A percentile compares a stretch with the other conserved stretches of the same genome.
phyloP scores from a whole-genome alignment of 306 rosid genomes.

The Acacia crassicarpa region DNA sequence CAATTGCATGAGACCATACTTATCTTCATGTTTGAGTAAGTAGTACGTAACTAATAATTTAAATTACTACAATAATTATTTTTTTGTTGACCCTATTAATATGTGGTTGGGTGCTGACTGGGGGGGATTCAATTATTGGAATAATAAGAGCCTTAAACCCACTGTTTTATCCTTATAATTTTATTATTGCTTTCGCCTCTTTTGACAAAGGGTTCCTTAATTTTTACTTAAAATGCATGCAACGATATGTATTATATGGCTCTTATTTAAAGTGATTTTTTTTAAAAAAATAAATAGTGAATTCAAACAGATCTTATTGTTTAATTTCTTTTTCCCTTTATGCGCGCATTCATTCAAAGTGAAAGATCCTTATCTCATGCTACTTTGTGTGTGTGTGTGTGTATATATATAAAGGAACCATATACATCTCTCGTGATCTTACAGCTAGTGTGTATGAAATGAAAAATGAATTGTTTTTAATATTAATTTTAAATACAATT shows the following conservation, averaged over 20 bases:
- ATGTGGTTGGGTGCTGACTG: not conserved
- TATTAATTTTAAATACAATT: not conserved
- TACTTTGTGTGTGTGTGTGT: too few relatives aligned
- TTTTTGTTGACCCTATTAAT: not conserved
- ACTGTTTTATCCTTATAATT: not conserved
- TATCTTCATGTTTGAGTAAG: not conserved
- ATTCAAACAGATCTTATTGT: not conserved
- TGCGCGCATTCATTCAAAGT: not conserved
- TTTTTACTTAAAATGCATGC: not conserved
- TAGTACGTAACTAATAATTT: not conserved
- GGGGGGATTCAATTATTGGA: not conserved
- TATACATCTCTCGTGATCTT: not conserved
- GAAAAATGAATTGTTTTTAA: not conserved
- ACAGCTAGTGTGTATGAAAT: not conserved
- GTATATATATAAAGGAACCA: not conserved
- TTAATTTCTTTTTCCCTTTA: not conserved
- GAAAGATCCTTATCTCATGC: not conserved
- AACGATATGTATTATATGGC: not conserved
- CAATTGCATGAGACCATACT: not conserved
- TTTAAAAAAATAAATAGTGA: not conserved
- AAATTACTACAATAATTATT: not conserved
- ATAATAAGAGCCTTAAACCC: not conserved
- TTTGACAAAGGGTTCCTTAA: not conserved
- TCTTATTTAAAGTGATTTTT: not conserved
- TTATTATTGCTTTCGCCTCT: not conserved